Evolutionary conservation across 2,329 filamentous ascomycete genomes (phyloP).

Genomic region (Penicillium sp.): DNA sequence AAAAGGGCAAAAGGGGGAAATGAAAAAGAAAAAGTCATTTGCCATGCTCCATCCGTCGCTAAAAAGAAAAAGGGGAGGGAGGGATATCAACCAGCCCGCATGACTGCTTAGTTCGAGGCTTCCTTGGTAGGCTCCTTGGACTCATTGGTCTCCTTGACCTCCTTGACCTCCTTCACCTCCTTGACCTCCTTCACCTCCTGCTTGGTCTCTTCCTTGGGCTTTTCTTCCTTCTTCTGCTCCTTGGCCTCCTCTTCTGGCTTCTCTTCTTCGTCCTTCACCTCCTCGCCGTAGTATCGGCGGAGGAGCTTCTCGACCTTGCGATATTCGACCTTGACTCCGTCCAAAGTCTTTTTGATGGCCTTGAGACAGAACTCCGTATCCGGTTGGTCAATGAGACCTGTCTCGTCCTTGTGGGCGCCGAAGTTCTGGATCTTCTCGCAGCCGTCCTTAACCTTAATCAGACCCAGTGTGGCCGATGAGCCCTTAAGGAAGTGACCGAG

Average conservation of each 20-base stretch:
- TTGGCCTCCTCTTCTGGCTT: constrained; percentile 11
- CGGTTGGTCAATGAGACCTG: constrained; percentile 64
- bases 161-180: constrained; percentile 5
- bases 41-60: constrained; percentile 31
- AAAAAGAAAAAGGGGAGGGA: constrained; percentile 22
- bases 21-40: constrained; percentile 25
- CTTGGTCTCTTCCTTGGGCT: constrained; percentile 12
- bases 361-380: constrained; percentile 68
- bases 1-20: constrained; percentile 14
- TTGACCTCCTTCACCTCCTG: constrained; percentile 6
- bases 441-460: constrained; percentile 84
- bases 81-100: constrained; percentile 12
- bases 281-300: constrained; percentile 66
- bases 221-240: constrained; percentile 3
- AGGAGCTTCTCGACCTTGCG: constrained; percentile 69
- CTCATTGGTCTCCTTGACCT: constrained; percentile 6
- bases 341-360: constrained; percentile 69
- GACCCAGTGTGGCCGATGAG: constrained; percentile 88
- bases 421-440: constrained; percentile 97
- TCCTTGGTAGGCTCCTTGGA: constrained; percentile 7
- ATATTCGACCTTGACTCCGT: constrained; percentile 74
- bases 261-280: constrained; percentile 17
- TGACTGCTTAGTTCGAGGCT: constrained; percentile 12
- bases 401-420: constrained; percentile 77
- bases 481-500: constrained; percentile 97